phyloP scores from a whole-genome alignment of 345 rosid genomes.

The Salix arbutifolia region DNA sequence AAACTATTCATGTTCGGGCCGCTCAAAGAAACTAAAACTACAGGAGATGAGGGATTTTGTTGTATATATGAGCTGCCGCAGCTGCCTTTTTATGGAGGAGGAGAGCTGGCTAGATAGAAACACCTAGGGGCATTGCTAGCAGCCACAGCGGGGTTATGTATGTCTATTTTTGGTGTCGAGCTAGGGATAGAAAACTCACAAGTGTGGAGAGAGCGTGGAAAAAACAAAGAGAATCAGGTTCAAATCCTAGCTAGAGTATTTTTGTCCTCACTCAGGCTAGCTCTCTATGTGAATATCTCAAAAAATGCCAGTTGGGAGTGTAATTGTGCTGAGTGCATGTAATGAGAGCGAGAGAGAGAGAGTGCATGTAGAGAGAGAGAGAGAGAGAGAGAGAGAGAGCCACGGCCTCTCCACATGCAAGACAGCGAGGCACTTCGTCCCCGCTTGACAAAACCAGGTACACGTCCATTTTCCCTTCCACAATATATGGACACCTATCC shows the following conservation, averaged over 20 bases:
- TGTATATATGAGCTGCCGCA: neutral
- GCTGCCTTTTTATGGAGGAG: neutral
- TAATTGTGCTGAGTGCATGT: conserved; percentile 18
- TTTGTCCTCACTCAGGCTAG: conserved; percentile 33
- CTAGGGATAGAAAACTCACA: neutral
- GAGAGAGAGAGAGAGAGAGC: conserved; percentile 13
- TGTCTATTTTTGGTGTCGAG: neutral
- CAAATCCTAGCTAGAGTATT: conserved; percentile 22
- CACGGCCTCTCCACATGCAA: conserved; percentile 48
- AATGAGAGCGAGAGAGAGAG: conserved; percentile 9
- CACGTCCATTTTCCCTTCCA: conserved; percentile 41
- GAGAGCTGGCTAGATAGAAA: neutral
- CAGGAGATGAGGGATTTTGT: neutral
- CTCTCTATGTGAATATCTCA: conserved; percentile 22
- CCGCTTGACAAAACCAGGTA: conserved; percentile 43
- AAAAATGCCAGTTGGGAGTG: conserved; percentile 44
- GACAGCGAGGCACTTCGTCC: conserved; percentile 64
- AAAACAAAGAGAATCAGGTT: conserved; percentile 22
- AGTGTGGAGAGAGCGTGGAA: neutral
- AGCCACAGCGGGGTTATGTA: neutral
- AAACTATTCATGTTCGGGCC: conserved; percentile 39
- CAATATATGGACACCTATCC: conserved; percentile 34
- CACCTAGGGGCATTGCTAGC: neutral
- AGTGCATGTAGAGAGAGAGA: conserved; percentile 14
- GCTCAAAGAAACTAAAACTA: too few species aligned